Conservation (phyloP, 345 rosid genomes). For the Turnera subulata region DNA sequence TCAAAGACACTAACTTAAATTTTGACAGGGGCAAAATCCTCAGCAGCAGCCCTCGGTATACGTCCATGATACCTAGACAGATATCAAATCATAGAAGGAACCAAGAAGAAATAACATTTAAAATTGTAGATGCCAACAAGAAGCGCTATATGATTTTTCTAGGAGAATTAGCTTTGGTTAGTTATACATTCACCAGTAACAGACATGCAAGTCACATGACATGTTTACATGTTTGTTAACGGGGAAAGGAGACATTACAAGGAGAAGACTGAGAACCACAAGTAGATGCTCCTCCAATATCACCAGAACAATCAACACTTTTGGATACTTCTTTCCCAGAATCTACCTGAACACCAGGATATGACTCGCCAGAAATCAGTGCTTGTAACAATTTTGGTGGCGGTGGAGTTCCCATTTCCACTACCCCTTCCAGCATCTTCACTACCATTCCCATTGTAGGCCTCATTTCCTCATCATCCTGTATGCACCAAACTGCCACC, state of each 20-base stretch:
- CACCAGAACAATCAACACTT: slow-evolving; percentile 32
- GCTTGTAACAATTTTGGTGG: slow-evolving; percentile 81
- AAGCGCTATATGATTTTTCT: too few relatives aligned
- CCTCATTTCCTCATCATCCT: slow-evolving; percentile 24
- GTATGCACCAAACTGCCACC: slow-evolving; percentile 32
- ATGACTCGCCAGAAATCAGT: slow-evolving; percentile 71
- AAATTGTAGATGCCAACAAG: too few relatives aligned
- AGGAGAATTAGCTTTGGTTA: neutral
- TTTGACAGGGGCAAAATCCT: too few relatives aligned
- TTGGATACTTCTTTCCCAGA: slow-evolving; percentile 25
- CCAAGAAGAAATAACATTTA: too few relatives aligned
- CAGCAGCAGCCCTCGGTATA: too few relatives aligned
- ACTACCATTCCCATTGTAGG: slow-evolving; percentile 28
- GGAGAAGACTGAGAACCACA: slow-evolving; percentile 47
- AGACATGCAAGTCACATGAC: neutral
- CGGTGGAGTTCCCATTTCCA: slow-evolving; percentile 40
- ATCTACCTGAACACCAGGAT: slow-evolving; percentile 43
- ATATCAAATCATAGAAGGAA: too few relatives aligned
- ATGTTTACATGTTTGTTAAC: slow-evolving; percentile 17
- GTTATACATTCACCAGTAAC: neutral
- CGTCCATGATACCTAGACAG: too few relatives aligned
- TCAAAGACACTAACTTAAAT: too few relatives aligned
- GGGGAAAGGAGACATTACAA: slow-evolving; percentile 34
- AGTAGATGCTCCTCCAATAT: slow-evolving; percentile 37
- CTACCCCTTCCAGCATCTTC: slow-evolving; percentile 26